Conservation (phyloP, 2,329 filamentous ascomycete species). For the Chrysoporthe cubensis region DNA sequence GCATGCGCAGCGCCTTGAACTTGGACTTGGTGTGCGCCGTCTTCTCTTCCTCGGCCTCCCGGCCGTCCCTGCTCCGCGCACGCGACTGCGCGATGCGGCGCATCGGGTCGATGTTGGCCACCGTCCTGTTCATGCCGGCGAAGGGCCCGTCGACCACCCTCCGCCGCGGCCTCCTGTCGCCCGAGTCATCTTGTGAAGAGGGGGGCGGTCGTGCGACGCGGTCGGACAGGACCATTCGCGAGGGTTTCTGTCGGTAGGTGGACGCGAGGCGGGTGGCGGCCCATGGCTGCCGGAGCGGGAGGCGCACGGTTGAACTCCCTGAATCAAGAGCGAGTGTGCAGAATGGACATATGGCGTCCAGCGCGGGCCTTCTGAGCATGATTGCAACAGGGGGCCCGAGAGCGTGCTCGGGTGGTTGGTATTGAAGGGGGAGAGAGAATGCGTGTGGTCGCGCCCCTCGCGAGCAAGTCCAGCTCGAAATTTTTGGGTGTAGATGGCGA, state of each 20-base stretch:
- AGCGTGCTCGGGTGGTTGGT: not conserved
- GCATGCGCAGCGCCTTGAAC: conserved; percentile 93
- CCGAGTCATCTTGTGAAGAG: conserved; percentile 37
- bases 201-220: conserved; percentile 50
- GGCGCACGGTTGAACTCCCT: conserved; percentile 12
- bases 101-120: conserved; percentile 44
- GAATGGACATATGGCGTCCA: conserved; percentile 25
- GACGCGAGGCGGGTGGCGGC: conserved; percentile 42
- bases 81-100: conserved; percentile 33
- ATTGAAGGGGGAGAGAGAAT: not conserved
- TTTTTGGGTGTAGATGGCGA: conserved; percentile 11
- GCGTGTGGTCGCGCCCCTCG: not conserved
- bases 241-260: conserved; percentile 44
- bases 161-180: conserved; percentile 43
- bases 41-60: not conserved
- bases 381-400: not conserved
- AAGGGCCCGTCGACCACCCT: conserved; percentile 53
- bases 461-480: conserved; percentile 6
- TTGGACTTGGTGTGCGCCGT: conserved; percentile 32
- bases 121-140: conserved; percentile 59
- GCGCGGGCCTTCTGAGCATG: conserved; percentile 23
- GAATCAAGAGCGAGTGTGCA: conserved; percentile 23
- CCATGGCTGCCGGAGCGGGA: conserved; percentile 36
- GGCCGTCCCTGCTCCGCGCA: conserved; percentile 28
- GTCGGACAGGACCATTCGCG: conserved; percentile 63